Conservation (phyloP, 2,329 filamentous ascomycete genomes). For the Rhynchosporium graminicola region DNA sequence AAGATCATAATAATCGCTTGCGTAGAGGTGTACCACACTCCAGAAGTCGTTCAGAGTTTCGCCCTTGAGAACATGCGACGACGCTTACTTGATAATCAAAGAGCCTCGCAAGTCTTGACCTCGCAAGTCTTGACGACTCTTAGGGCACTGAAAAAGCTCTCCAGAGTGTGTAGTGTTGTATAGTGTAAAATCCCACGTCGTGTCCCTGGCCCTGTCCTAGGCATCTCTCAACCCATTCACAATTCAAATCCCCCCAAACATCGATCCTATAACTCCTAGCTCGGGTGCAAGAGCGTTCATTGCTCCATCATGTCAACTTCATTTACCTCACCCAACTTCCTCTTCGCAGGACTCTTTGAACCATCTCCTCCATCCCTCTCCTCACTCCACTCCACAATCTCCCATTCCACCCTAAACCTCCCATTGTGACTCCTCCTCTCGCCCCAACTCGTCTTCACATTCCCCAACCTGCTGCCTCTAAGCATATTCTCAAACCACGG, state of each 20-base stretch:
- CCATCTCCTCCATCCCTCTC: conserved; percentile 46
- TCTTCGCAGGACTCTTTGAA: conserved; percentile 49
- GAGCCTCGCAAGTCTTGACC: too few relatives aligned
- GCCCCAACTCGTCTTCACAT: conserved; percentile 61
- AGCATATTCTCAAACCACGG: conserved; percentile 87
- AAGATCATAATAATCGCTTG: neutral
- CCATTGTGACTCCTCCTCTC: conserved; percentile 61
- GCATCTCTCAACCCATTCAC: neutral
- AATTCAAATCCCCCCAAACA: neutral
- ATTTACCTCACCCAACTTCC: conserved; percentile 50
- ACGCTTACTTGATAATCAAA: too few relatives aligned
- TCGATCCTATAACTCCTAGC: neutral
- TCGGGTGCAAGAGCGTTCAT: conserved; percentile 10
- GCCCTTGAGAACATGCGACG: too few relatives aligned
- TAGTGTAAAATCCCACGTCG: too few relatives aligned
- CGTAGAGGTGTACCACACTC: too few relatives aligned
- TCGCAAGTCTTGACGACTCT: too few relatives aligned
- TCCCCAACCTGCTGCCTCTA: conserved; percentile 71
- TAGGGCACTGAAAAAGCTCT: too few relatives aligned
- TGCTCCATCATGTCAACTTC: conserved; percentile 22
- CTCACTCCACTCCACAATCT: conserved; percentile 72
- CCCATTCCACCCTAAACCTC: conserved; percentile 73
- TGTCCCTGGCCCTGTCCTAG: too few relatives aligned
- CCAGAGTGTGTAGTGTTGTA: too few relatives aligned
- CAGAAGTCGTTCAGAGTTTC: too few relatives aligned